Conservation (phyloP, 2,329 filamentous ascomycete species). For the Fusarium cicatricum region DNA sequence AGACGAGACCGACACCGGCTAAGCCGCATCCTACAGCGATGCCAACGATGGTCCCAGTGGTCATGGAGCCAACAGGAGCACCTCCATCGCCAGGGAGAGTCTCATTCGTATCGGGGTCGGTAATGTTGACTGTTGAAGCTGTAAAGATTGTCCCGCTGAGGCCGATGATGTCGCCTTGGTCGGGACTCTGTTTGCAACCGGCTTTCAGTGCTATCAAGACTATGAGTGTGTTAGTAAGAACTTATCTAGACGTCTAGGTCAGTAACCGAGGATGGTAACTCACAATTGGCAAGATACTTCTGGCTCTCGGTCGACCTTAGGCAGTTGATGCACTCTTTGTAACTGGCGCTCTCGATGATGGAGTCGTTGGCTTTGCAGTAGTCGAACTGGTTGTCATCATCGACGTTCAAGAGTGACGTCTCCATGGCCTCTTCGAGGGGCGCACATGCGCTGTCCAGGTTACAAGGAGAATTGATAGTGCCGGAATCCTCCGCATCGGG, state of each 20-base stretch:
- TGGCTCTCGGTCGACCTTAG: constrained; percentile 52
- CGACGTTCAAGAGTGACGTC: constrained; percentile 34
- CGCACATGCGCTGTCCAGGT: constrained; percentile 52
- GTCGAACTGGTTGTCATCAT: constrained; percentile 43
- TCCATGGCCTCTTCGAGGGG: constrained; percentile 50
- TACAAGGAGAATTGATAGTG: constrained; percentile 52
- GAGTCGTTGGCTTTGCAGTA: constrained; percentile 54
- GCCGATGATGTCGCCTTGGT: constrained; percentile 48
- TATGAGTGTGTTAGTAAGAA: constrained; percentile 37
- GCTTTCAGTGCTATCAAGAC: constrained; percentile 58
- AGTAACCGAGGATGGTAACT: constrained; percentile 24
- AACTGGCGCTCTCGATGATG: constrained; percentile 42
- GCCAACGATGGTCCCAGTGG: constrained; percentile 60
- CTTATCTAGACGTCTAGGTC: neutral
- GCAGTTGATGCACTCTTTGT: constrained; percentile 53
- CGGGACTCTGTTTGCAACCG: constrained; percentile 57
- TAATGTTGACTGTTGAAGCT: constrained; percentile 50
- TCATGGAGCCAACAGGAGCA: constrained; percentile 45
- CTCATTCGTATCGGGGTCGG: constrained; percentile 43
- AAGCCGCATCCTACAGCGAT: constrained; percentile 59
- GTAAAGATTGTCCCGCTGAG: constrained; percentile 56
- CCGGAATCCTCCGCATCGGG: constrained; percentile 44
- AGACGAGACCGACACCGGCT: constrained; percentile 51
- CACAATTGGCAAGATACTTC: constrained; percentile 59
- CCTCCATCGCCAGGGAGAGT: constrained; percentile 39